Base-by-base conservation (phyloP, 345 rosid genomes). In the Arabis alpina region DNA sequence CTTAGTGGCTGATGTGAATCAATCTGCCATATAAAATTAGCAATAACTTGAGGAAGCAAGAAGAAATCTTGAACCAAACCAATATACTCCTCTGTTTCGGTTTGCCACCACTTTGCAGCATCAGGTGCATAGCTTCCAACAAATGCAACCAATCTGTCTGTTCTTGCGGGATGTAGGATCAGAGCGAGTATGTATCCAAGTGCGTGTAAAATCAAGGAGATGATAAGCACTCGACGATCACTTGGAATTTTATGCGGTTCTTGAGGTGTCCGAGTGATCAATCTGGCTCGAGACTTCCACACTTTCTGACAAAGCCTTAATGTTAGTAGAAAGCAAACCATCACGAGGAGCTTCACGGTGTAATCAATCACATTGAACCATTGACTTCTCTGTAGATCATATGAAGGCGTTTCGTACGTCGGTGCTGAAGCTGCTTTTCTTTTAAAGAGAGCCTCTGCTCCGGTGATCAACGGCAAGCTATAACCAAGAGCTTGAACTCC, bases 61-160 rank as follows among this genome's bases (percentile, higher is more conserved):
- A 86, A 92, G 60, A 90, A 83, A 66, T 92, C 98, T 75, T 92
- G 98, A 66, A 80, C 82, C 41, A 92, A 89, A 76, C 98, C 98
- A 9, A 85, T 71, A 61, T 90, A 90, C 82, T 92, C 98, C 80
- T 85, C 87, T 23, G 91, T 82, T 74, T 90, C 81, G 10, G 83
- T 83, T 75, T 79, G 81, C 96, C 96, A 92, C 62, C 76, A 77
- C 5, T 44, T 76, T 3, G 66, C 10, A 2, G 51, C 58, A 2
- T 44, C 59, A 10, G 61, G 30, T 19, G 41, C 0, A 7, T 59
- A 51, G 40, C 39, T 6, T 56, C 41, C 68, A 48, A 10, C 65
- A 28, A 77, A 68, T 71, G 77, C 79, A n/a, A 69, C 19, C 14
- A 58, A 79, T 34, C 44, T 75, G 19, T 72, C 81, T 51, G 73